phyloP scores from a whole-genome alignment of 345 rosid genomes.

The Ceriops tagal region DNA sequence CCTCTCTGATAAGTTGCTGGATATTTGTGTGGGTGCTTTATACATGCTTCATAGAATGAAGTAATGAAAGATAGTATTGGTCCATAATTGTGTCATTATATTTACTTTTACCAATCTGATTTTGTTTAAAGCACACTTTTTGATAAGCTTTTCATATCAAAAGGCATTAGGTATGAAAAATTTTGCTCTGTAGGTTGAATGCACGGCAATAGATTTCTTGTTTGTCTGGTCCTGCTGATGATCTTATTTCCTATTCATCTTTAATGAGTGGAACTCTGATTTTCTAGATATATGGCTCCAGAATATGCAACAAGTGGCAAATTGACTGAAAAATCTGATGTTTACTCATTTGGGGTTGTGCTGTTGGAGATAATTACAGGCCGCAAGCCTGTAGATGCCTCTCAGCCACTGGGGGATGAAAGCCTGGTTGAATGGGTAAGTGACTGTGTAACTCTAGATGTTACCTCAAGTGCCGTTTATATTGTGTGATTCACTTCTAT shows the following conservation, averaged over 20 bases:
- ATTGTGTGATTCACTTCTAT: neutral
- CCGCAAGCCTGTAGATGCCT: conserved; percentile 88
- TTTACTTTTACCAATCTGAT: too few relatives aligned
- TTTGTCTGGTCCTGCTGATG: neutral
- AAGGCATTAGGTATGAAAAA: too few relatives aligned
- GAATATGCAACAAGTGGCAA: conserved; percentile 97
- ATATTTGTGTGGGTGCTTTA: neutral
- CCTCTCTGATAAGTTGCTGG: neutral
- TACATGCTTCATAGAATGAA: neutral
- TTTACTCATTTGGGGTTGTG: conserved; percentile 92
- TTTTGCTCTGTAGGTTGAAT: too few relatives aligned
- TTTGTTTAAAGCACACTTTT: too few relatives aligned
- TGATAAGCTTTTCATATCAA: too few relatives aligned
- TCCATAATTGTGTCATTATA: too few relatives aligned
- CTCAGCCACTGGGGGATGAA: conserved; percentile 93
- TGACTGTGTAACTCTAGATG: conserved; percentile 4
- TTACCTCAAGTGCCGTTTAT: neutral
- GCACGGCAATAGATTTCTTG: neutral
- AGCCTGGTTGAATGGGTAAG: conserved; percentile 98
- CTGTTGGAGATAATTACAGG: conserved; percentile 95
- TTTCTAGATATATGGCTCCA: conserved; percentile 92
- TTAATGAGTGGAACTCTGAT: conserved; percentile 18
- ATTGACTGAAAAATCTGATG: conserved; percentile 92
- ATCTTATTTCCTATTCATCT: neutral
- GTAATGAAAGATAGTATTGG: neutral